Percentiles rank a stretch among this genome's conserved stretches.
These are phyloP conservation scores for Triadica sebifera DNA, from an alignment of 345 rosid genomes.

Conservation along the genomic window DNA sequence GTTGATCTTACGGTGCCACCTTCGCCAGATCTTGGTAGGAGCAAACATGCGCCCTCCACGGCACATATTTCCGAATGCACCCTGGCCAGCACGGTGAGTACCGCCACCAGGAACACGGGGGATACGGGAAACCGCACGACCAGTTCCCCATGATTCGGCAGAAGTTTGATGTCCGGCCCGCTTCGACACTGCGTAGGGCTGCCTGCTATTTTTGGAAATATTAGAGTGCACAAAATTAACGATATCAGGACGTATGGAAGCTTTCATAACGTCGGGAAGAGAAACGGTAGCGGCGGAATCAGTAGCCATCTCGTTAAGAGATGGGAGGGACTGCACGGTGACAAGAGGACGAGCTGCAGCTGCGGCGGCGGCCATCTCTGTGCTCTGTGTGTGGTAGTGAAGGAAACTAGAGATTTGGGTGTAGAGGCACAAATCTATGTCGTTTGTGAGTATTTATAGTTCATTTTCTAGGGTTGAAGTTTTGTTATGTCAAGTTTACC, in stretches of 20 bases:
- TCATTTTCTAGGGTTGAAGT: not conserved
- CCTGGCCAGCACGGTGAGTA: conserved; percentile 99
- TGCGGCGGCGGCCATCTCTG: conserved; percentile 31
- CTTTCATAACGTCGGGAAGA: conserved; percentile 77
- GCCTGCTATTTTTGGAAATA: conserved; percentile 83
- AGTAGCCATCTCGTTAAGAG: conserved; percentile 63
- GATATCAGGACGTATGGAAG: conserved; percentile 80
- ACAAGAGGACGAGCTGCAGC: conserved; percentile 69
- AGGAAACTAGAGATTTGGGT: no score
- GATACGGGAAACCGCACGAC: conserved; percentile 98
- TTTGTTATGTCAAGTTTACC: no score
- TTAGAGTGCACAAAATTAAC: conserved; percentile 69
- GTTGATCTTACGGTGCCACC: conserved; percentile 90
- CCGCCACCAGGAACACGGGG: conserved; percentile 99
- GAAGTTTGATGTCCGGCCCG: conserved; percentile 97
- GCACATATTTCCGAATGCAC: conserved; percentile 98
- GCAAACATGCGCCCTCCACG: conserved; percentile 99
- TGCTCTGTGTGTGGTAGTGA: no score
- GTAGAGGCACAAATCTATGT: no score
- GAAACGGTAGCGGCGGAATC: conserved; percentile 55
- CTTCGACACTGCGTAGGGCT: conserved; percentile 93
- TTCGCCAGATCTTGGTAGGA: conserved; percentile 95
- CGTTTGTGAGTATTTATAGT: not conserved
- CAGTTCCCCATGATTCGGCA: conserved; percentile 99
- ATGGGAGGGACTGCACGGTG: conserved; percentile 62